Percentiles rank a stretch among this genome's conserved stretches.
These are phyloP conservation scores for Daedalea quercina DNA, from an alignment of 768 basidiomycete genomes.

Conservation along the genomic window DNA sequence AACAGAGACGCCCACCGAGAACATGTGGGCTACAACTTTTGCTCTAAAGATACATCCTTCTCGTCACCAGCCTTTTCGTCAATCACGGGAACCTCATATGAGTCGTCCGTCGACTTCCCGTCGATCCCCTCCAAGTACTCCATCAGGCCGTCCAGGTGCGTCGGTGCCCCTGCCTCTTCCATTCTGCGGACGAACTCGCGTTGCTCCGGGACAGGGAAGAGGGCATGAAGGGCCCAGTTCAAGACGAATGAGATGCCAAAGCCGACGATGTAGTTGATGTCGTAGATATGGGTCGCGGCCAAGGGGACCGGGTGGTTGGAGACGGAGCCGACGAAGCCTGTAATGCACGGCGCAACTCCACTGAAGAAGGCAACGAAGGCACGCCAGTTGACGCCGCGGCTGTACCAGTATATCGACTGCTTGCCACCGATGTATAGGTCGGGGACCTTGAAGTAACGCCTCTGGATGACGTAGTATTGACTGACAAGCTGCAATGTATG, in stretches of 20 bases:
- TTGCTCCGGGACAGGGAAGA: constrained; percentile 1
- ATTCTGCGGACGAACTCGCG: not conserved
- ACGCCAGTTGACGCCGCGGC: constrained; percentile 19
- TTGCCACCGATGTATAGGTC: constrained; percentile 16
- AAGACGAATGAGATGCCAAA: constrained; percentile 9
- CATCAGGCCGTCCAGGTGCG: not conserved
- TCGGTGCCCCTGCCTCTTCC: constrained; percentile 1
- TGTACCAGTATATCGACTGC: constrained; percentile 16
- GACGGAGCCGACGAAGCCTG: constrained; percentile 13
- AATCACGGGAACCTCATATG: not conserved
- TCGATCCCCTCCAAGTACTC: not conserved
- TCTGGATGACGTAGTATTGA: constrained; percentile 21
- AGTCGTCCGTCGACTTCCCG: not conserved
- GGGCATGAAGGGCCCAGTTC: not conserved
- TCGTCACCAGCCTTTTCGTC: not conserved
- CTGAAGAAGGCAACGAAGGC: constrained; percentile 17
- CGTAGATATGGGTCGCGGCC: constrained; percentile 9
- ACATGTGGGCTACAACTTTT: too few relatives aligned
- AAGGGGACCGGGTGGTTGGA: constrained; percentile 1
- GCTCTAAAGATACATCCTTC: too few relatives aligned
- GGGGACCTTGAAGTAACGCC: constrained; percentile 12
- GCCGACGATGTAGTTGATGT: constrained; percentile 13
- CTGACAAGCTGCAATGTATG: constrained; percentile 22
- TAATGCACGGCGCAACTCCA: constrained; percentile 17
- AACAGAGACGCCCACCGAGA: too few relatives aligned